Base-by-base conservation (phyloP, 306 rosid genomes). In the Canavalia ensiformis region DNA sequence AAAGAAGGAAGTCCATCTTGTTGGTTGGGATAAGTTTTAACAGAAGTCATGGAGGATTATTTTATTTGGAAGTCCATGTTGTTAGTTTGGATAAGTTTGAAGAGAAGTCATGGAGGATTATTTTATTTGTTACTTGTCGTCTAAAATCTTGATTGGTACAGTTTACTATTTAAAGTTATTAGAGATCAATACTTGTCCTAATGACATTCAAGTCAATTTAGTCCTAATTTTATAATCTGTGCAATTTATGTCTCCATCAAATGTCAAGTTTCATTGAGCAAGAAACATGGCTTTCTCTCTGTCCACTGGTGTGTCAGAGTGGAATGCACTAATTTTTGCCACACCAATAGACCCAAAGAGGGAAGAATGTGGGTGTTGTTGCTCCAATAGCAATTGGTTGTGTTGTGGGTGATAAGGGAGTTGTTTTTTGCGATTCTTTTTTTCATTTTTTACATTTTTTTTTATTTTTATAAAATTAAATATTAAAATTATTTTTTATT, bases 331-430 rank as follows among this genome's bases (percentile, higher is more conserved):
- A 0, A 29, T 77, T 12, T 83, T 83, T 77, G 86, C 86, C 12
- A 83, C 86, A 33, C 80, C 86, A 54, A 46, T 83, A 12, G 86
- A 83, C 56, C 86, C 86, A 62, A 83, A 72, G 75, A 83, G 35
- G 11, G 83, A 18, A 80, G 30, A 72, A 83, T 77, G 75, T 78
- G 41, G 83, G 83, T 13, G 35, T 83, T 63, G 10, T 83, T 9
- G 92, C 90, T 2, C 91, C 94, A 13, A 30, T 92, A 68, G 79
- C 78, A 80, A 84, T 80, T 69, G 82, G 74, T 60, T 51, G 47
- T 3, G 7, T 70, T 7, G 78, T 84, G 35, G 87, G 84, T 18
- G 25, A 18, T 18, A 18, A 18, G 25, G 25, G 25, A 18, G 25
- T 18, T 18, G 0, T 18, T 18, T 18, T 18, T 18, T 18, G 25